Conservation (phyloP, 257 asterid genomes). For the Striga asiatica region DNA sequence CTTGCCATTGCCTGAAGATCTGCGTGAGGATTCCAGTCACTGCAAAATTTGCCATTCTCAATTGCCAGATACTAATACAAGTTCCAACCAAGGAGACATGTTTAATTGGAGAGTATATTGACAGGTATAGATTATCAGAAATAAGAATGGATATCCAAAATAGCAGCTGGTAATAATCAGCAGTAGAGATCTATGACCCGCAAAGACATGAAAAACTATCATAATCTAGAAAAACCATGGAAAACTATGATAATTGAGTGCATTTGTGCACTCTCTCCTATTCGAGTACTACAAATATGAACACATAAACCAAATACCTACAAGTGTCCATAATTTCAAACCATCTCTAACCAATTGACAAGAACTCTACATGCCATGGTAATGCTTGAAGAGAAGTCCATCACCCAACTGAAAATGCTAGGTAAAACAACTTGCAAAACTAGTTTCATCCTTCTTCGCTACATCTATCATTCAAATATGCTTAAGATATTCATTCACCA, state of each 20-base stretch:
- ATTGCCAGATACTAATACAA: slow-evolving; percentile 11
- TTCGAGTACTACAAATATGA: background rate
- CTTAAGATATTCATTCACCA: no score
- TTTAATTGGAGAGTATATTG: background rate
- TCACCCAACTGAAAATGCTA: no score
- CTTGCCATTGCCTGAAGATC: slow-evolving; percentile 99
- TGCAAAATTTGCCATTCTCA: slow-evolving; percentile 30
- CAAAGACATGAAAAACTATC: background rate
- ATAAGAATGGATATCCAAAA: background rate
- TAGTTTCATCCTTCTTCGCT: no score
- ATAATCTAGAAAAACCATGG: background rate
- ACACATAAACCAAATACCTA: background rate
- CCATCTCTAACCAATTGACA: background rate
- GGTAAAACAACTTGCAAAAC: no score
- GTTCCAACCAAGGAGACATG: slow-evolving; percentile 2
- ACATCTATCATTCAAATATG: background rate
- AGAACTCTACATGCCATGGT: no score
- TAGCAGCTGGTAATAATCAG: background rate
- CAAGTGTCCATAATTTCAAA: background rate
- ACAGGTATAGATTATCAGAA: background rate
- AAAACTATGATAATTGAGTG: background rate
- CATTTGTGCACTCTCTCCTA: background rate
- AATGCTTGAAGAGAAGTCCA: no score
- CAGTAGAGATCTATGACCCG: background rate
- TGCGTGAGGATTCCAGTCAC: slow-evolving; percentile 99